Percentiles rank a stretch among this genome's conserved stretches.
These are phyloP conservation scores for Coffea eugenioides DNA, from an alignment of 257 asterid genomes.

Conservation along the genomic window DNA sequence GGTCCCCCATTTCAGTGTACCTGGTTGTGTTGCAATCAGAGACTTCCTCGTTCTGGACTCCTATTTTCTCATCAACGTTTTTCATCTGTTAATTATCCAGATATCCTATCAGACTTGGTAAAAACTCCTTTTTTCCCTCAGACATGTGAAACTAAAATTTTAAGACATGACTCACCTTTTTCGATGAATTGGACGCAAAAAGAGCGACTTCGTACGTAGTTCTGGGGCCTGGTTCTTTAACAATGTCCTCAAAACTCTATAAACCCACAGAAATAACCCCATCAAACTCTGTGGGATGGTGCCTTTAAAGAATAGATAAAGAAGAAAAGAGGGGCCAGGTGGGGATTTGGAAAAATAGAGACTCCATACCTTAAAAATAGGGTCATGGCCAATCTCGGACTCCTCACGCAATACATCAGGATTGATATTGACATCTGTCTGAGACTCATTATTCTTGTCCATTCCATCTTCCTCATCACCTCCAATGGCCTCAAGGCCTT, in stretches of 20 bases:
- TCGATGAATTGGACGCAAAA: conserved; percentile 65
- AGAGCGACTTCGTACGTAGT: conserved; percentile 65
- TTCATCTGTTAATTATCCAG: conserved; percentile 38
- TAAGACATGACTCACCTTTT: conserved; percentile 38
- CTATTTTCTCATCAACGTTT: conserved; percentile 29
- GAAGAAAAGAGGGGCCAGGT: background rate
- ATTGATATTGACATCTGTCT: conserved; percentile 51
- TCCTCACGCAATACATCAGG: conserved; percentile 63
- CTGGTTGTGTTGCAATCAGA: conserved; percentile 22
- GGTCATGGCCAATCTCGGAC: conserved; percentile 53
- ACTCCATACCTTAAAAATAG: conserved; percentile 63
- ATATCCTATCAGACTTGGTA: background rate
- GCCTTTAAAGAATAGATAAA: background rate
- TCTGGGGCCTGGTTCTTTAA: conserved; percentile 60
- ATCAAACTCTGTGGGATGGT: background rate
- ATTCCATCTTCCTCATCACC: conserved; percentile 32
- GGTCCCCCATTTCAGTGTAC: conserved; percentile 27
- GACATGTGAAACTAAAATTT: conserved; percentile 1
- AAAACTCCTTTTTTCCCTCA: background rate
- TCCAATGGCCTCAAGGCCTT: conserved; percentile 43
- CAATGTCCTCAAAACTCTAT: conserved; percentile 59
- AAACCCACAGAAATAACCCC: conserved; percentile 10
- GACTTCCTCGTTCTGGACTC: conserved; percentile 23
- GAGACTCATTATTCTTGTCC: conserved; percentile 31
- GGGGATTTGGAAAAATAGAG: background rate